These are phyloP conservation scores for Solanum paucissectum DNA, from an alignment of 257 asterid genomes.

Conservation along the genomic window DNA sequence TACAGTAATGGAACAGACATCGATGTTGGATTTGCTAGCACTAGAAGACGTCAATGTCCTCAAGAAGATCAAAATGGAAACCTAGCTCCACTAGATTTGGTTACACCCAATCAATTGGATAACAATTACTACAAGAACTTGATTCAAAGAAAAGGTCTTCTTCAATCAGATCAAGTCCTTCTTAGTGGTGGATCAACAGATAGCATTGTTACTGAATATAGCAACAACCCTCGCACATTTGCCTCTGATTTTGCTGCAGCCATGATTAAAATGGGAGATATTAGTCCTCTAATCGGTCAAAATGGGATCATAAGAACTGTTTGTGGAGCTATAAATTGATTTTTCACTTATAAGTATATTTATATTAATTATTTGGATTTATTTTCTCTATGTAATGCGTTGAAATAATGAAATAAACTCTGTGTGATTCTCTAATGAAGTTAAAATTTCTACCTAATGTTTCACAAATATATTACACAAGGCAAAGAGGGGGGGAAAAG, in stretches of 20 bases:
- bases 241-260: constrained; percentile 29
- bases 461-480: no score
- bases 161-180: constrained; percentile 26
- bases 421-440: no score
- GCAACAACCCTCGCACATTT: constrained; percentile 5
- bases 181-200: neutral
- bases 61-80: constrained; percentile 19
- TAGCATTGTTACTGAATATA: neutral
- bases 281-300: constrained; percentile 14
- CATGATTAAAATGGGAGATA: constrained; percentile 32
- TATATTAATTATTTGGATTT: neutral
- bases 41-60: constrained; percentile 3
- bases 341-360: neutral
- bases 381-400: neutral
- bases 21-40: constrained; percentile 26
- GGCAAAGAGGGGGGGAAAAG: no score
- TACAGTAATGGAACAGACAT: constrained; percentile 32
- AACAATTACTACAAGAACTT: constrained; percentile 29
- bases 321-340: neutral
- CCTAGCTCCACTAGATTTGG: constrained; percentile 38
- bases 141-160: constrained; percentile 23
- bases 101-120: constrained; percentile 38
- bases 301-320: neutral
- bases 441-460: no score
- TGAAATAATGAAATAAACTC: neutral